Evolutionary conservation across 352 stramenopile genomes (phyloP).

Genomic region (Phytophthora pisi): DNA sequence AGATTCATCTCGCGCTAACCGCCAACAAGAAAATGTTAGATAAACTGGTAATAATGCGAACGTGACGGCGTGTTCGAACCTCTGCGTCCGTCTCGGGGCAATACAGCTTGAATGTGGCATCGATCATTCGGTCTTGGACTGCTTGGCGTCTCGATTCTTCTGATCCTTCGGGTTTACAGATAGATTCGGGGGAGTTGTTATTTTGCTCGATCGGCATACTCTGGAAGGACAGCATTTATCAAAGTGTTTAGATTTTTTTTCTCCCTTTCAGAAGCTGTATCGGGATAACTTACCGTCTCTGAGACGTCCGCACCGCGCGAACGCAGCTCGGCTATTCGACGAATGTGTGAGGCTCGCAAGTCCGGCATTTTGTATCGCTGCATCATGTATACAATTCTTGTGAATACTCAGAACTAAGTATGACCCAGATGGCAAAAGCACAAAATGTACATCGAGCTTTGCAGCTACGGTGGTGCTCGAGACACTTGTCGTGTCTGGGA

Average conservation of each 20-base stretch:
- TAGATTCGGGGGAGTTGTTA: conserved; percentile 10
- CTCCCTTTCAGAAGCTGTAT: background rate
- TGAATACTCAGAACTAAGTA: background rate
- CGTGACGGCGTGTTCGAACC: conserved; percentile 26
- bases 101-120: conserved; percentile 65
- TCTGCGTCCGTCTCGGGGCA: conserved; percentile 69
- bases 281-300: conserved; percentile 24
- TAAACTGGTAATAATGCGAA: background rate
- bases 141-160: conserved; percentile 25
- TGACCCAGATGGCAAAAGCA: background rate
- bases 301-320: conserved; percentile 42
- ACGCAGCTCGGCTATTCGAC: conserved; percentile 63
- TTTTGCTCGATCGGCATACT: conserved; percentile 13
- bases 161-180: conserved; percentile 4
- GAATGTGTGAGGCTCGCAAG: conserved; percentile 68
- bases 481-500: conserved; percentile 6
- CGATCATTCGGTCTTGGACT: conserved; percentile 36
- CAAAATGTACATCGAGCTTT: conserved; percentile 39
- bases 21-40: background rate
- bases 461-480: conserved; percentile 7
- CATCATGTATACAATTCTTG: background rate
- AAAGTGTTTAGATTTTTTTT: background rate
- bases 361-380: conserved; percentile 70
- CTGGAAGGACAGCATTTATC: background rate
- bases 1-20: conserved; percentile 68